Evolutionary conservation across 2,329 filamentous ascomycete species (phyloP), one percentile per base, ranked within the genome.

Genomic region (Aspergillus fructus): DNA sequence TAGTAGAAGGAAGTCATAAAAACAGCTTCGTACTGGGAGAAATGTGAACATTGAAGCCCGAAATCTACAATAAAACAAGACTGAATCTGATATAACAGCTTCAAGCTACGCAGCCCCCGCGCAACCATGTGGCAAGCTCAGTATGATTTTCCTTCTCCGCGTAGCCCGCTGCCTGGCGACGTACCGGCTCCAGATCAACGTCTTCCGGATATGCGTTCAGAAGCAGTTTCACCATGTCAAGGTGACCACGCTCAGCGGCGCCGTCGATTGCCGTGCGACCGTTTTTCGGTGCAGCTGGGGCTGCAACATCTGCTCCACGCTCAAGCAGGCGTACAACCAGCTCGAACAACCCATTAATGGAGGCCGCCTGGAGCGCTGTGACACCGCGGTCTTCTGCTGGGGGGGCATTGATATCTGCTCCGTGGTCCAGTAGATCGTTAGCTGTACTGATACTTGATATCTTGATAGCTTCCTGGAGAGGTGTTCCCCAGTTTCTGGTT

Each of bases 181-280:
- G 15, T 37, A 37, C 3, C 12, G 5, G 4, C 12, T 37, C 5
- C 34, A 37, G 13, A n/a, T 37, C 34, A 2, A 5, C 34, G 5
- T n/a, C 15, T 15, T 37, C 13, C 34, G 12, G 12, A 3, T 37
- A 37, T 17, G 47, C 27, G 30, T 34, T 49, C 9, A 50, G 11
- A 13, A 50, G 21, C 11, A 50, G 7, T 21, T 50, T 17, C 1
- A 50, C 24, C 48, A 50, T 41, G 8, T 50, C 37, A n/a, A 30
- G 4, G 6, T 8, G 0, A 3, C 48, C 48, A 27, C 41, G 48
- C 9, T 41, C 48, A 1, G 48, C 37, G 0, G 37, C 48, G 0
- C 48, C 48, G 1, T 41, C 37, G 1, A 50, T 4, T 19, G 48
- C 48, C 6, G 37, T 41, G 15, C 48, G 15, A 3, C 48, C 34